phyloP scores from a whole-genome alignment of 306 rosid genomes.

The Nissolia schottii region DNA sequence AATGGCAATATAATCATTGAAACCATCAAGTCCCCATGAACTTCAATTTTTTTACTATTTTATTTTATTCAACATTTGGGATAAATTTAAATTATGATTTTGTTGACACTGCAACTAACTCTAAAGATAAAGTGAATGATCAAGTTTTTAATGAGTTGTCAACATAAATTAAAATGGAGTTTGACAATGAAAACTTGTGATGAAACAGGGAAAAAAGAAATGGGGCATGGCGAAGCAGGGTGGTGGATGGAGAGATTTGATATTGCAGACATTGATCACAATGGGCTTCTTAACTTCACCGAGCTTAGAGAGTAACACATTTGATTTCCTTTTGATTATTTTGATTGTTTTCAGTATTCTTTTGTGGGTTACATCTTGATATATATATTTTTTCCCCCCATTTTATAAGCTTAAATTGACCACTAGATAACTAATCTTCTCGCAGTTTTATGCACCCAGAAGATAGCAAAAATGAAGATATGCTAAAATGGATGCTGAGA shows the following conservation, averaged over 20 bases:
- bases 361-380: neutral
- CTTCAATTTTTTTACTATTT: too few species aligned
- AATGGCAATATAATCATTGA: too few species aligned
- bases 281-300: constrained; percentile 51
- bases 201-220: constrained; percentile 48
- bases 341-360: neutral
- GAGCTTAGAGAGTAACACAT: constrained; percentile 59
- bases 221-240: constrained; percentile 70
- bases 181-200: constrained; percentile 3
- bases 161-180: neutral
- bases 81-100: neutral
- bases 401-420: neutral
- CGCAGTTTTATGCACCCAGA: constrained; percentile 77
- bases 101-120: neutral
- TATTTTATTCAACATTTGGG: too few species aligned
- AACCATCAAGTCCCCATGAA: too few species aligned
- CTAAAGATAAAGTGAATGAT: neutral
- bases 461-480: constrained; percentile 53
- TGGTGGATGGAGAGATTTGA: constrained; percentile 74
- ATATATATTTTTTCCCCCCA: neutral
- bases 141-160: neutral
- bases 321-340: neutral
- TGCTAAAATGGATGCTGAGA: constrained; percentile 52
- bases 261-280: constrained; percentile 50
- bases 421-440: neutral